Evolutionary conservation across 192 early-diverging fungal species (phyloP), one percentile per base, ranked within the genome.

Genomic region (Gamsiella multidivaricata): DNA sequence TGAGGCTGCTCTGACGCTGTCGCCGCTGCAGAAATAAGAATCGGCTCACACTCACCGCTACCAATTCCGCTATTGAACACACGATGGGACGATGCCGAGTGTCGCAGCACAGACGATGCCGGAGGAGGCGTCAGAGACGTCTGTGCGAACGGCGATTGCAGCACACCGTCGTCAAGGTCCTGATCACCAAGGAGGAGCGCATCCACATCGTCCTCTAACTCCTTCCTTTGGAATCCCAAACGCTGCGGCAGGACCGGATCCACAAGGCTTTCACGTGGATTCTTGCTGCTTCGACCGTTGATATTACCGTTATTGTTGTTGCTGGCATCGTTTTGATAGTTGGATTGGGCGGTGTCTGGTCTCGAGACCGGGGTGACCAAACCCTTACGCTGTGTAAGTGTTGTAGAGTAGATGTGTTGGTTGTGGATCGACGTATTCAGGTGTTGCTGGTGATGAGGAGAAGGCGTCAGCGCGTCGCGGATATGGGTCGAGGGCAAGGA

Each of bases 221-320:
- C 53, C 45, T 45, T 32, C 36, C 57, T 61, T 33, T 32, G 42
- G 54, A 56, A 43, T 45, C 18, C 28, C n/a, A 46, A 33, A 9
- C 45, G 51, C 3, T 51, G 47, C 15, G 29, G 15, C 33, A 64
- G 69, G 0, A 49, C 47, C 9, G 73, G 73, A 39, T 76, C 73
- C 5, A 76, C 59, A 34, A 76, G 53, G 26, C 73, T 76, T 45
- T 76, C 73, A 9, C 73, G 73, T 5, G 53, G 51, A 25, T 23
- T 60, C 10, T n/a, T 23, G 11, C 26, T 46, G 17, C n/a, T 42
- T 20, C 28, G 50, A 22, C 15, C n/a, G 23, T 46, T 46, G 39
- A 41, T 41, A 46, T 37, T 57, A n/a, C 17, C 42, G 17, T 51
- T 37, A 12, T 34, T 36, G 70, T 37, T 41, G 3, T 23, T 58